Conservation (phyloP, 75 land plant species). For the Cryptomeria japonica region DNA sequence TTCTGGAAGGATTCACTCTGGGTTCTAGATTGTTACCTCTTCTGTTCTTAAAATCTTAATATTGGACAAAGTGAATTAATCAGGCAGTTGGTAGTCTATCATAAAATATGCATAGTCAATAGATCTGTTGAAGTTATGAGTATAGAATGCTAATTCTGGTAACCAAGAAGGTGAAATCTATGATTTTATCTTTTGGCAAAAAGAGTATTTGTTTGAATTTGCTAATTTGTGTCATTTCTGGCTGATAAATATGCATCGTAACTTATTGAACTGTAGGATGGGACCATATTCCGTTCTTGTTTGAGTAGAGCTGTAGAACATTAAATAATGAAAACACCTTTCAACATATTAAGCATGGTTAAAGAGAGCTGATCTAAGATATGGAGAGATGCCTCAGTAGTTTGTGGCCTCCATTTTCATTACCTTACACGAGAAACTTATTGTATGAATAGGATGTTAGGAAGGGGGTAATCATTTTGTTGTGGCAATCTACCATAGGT, state of each 20-base stretch:
- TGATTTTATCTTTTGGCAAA: neutral
- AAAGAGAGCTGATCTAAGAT: neutral
- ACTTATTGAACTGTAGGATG: neutral
- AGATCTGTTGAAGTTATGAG: neutral
- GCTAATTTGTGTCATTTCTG: neutral
- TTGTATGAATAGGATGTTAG: too few relatives aligned
- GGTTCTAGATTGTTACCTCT: neutral
- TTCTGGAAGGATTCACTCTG: neutral
- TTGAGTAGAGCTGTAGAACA: neutral
- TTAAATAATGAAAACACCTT: neutral
- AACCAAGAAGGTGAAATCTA: neutral
- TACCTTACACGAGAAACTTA: neutral
- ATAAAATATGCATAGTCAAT: neutral
- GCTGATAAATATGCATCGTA: neutral
- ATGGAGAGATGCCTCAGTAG: neutral
- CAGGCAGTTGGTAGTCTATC: neutral
- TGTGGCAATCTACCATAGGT: neutral
- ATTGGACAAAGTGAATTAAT: neutral
- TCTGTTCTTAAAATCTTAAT: neutral
- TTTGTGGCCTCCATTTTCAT: neutral
- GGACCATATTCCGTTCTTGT: neutral
- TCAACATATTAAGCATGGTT: neutral
- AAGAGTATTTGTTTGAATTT: neutral
- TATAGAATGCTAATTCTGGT: neutral
- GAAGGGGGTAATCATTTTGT: neutral